Percentiles rank a stretch among this genome's conserved stretches.
phyloP scores from a whole-genome alignment of 768 basidiomycete genomes.

The Lactarius evosmus region DNA sequence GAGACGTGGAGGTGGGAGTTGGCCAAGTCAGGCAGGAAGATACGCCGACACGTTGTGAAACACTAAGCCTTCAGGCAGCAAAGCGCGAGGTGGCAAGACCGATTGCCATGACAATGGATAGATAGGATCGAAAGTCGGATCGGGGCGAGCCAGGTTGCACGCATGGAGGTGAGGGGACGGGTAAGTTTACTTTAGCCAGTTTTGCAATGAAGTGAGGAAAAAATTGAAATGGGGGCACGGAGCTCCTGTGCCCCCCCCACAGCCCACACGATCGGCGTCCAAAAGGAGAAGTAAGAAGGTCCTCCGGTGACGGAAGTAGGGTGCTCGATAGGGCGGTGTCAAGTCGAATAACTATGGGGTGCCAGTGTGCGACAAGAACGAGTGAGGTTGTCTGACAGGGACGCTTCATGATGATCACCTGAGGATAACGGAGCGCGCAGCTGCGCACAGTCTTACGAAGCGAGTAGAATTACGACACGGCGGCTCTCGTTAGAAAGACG shows the following conservation, averaged over 20 bases:
- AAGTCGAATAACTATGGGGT: conserved; percentile 8
- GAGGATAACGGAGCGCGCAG: conserved; percentile 21
- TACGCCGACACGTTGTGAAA: conserved; percentile 6
- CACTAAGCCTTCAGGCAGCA: not conserved
- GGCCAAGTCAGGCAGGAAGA: conserved; percentile 14
- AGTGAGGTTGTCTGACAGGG: conserved; percentile 11
- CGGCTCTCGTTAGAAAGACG: not conserved
- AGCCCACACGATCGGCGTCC: conserved; percentile 14
- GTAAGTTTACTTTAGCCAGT: conserved; percentile 1
- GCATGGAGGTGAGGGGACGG: not conserved
- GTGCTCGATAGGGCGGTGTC: conserved; percentile 9
- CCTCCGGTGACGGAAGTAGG: conserved; percentile 6
- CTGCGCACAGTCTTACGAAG: conserved; percentile 4
- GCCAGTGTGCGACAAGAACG: not conserved
- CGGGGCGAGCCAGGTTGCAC: not conserved
- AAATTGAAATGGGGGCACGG: conserved; percentile 9
- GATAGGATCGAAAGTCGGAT: conserved; percentile 9
- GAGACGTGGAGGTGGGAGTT: not conserved
- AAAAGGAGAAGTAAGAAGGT: conserved; percentile 8
- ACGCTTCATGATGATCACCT: conserved; percentile 19
- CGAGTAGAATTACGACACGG: conserved; percentile 16
- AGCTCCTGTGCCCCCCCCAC: conserved; percentile 8
- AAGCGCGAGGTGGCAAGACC: not conserved
- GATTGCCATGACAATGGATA: conserved; percentile 16
- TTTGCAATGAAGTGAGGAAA: conserved; percentile 11